These are phyloP conservation scores for Boletellus ananiceps DNA, from an alignment of 768 basidiomycete species.

Conservation along the genomic window DNA sequence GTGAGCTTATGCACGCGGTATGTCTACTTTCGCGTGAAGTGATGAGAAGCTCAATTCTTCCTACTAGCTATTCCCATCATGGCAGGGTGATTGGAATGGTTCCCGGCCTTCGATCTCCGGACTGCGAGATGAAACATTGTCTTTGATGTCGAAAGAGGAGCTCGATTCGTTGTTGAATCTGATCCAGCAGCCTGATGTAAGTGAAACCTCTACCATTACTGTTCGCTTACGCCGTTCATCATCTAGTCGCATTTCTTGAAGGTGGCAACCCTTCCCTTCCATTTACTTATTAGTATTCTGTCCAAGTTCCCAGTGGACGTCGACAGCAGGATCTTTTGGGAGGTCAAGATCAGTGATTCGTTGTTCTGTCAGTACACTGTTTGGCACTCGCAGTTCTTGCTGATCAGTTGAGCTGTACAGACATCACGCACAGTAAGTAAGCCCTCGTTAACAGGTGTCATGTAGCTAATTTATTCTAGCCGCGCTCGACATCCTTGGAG, in stretches of 20 bases:
- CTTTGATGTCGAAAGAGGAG: constrained; percentile 64
- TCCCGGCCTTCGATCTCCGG: constrained; percentile 64
- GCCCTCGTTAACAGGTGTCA: background rate
- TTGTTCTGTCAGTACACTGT: constrained; percentile 54
- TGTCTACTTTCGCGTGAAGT: background rate
- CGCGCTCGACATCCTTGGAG: constrained; percentile 56
- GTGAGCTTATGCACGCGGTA: constrained; percentile 79
- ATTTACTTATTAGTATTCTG: constrained; percentile 68
- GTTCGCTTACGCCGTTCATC: constrained; percentile 13
- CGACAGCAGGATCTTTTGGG: constrained; percentile 77
- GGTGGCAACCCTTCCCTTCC: constrained; percentile 76
- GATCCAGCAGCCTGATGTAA: constrained; percentile 72
- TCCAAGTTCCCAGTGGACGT: constrained; percentile 75
- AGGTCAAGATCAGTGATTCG: constrained; percentile 52
- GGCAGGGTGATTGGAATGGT: constrained; percentile 73
- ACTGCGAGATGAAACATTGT: constrained; percentile 52
- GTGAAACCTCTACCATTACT: constrained; percentile 21
- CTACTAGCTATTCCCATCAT: constrained; percentile 70
- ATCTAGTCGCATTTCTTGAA: constrained; percentile 80
- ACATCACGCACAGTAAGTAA: constrained; percentile 33
- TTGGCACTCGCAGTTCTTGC: background rate
- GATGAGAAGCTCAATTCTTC: background rate
- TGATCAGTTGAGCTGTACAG: constrained; percentile 19
- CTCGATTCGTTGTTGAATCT: constrained; percentile 62
- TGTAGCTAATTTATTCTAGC: constrained; percentile 31